These are phyloP conservation scores for Rhodotorula toruloides DNA, from an alignment of 768 basidiomycete genomes.

Conservation along the genomic window DNA sequence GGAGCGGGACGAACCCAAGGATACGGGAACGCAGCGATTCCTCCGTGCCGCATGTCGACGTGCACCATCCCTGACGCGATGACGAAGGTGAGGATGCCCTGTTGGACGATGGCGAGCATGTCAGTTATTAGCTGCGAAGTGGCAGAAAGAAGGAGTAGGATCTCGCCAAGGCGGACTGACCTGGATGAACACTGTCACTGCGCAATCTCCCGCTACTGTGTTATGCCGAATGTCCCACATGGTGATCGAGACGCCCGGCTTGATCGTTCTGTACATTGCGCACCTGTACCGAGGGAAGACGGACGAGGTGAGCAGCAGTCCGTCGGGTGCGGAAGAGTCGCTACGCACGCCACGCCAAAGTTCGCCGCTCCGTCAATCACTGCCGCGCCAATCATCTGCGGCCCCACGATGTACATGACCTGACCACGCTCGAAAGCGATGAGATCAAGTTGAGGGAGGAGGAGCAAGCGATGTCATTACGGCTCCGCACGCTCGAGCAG, in stretches of 20 bases:
- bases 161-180: neutral
- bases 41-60: constrained; percentile 35
- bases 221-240: constrained; percentile 36
- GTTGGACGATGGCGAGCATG: neutral
- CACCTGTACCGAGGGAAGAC: constrained; percentile 7
- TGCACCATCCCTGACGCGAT: constrained; percentile 38
- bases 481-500: no score
- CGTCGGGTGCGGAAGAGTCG: neutral
- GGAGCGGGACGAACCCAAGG: constrained; percentile 10
- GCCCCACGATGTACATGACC: constrained; percentile 33
- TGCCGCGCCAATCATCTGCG: constrained; percentile 30
- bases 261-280: constrained; percentile 34
- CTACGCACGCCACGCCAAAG: constrained; percentile 38
- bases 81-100: constrained; percentile 40
- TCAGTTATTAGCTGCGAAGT: neutral
- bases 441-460: neutral
- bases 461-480: neutral
- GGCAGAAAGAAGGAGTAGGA: neutral
- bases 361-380: constrained; percentile 31
- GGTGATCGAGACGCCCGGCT: constrained; percentile 5
- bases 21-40: constrained; percentile 25
- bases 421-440: neutral
- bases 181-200: constrained; percentile 38
- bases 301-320: neutral
- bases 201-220: constrained; percentile 33